Evolutionary conservation across 306 rosid genomes (phyloP).

Genomic region (Cicer bijugum): DNA sequence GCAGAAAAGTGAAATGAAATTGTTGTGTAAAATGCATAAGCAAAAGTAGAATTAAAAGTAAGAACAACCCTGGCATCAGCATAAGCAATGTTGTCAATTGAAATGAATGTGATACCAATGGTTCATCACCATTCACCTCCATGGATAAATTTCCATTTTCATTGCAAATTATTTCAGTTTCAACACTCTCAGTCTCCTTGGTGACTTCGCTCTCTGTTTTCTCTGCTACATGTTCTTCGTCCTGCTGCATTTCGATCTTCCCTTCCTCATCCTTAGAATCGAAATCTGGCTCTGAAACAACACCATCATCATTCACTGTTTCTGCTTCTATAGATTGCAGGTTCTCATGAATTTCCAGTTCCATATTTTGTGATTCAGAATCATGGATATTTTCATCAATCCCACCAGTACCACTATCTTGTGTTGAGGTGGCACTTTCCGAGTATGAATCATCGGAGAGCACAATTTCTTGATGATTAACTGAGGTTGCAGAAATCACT

Average conservation of each 20-base stretch:
- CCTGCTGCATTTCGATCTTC: neutral
- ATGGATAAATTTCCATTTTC: neutral
- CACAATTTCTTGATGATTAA: slow-evolving; percentile 42
- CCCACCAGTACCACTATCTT: neutral
- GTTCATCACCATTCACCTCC: neutral
- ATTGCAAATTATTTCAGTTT: neutral
- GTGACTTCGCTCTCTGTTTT: neutral
- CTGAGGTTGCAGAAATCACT: neutral
- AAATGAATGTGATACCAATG: neutral
- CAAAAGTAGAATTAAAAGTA: neutral
- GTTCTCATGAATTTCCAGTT: slow-evolving; percentile 6
- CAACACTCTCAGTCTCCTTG: neutral
- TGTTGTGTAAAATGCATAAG: neutral
- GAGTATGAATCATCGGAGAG: slow-evolving; percentile 33
- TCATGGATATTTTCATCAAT: neutral
- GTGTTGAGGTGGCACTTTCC: slow-evolving; percentile 28
- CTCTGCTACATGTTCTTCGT: neutral
- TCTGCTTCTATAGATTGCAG: slow-evolving; percentile 14
- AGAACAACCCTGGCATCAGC: neutral
- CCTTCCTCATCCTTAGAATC: neutral
- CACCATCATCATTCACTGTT: neutral
- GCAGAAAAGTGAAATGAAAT: neutral
- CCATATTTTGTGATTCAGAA: neutral
- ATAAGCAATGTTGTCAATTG: neutral
- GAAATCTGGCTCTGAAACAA: neutral